Evolutionary conservation across 306 rosid species (phyloP).

Genomic region (Notholithocarpus densiflorus): DNA sequence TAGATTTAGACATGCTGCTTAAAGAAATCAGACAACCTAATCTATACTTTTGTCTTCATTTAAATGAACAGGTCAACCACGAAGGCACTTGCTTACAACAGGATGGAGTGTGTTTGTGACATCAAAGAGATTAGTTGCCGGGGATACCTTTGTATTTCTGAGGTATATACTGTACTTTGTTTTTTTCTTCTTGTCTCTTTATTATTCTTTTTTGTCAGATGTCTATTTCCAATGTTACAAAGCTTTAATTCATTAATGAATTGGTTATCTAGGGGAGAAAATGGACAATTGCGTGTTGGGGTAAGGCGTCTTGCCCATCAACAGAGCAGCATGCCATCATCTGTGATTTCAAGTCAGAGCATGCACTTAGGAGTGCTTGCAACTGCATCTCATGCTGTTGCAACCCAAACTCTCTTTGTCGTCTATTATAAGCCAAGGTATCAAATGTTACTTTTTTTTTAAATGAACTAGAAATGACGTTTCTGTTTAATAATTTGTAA

Average conservation of each 20-base stretch:
- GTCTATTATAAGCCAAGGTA: slow-evolving; percentile 94
- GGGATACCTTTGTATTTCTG: slow-evolving; percentile 88
- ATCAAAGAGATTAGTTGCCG: slow-evolving; percentile 86
- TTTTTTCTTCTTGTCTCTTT: not conserved
- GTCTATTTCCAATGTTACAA: not conserved
- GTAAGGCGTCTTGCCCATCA: slow-evolving; percentile 83
- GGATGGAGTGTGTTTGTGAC: slow-evolving; percentile 99
- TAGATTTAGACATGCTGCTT: not conserved
- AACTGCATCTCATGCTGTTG: slow-evolving; percentile 93
- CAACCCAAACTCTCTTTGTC: slow-evolving; percentile 67
- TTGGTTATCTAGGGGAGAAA: slow-evolving; percentile 55
- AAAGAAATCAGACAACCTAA: not conserved
- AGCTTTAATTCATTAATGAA: slow-evolving; percentile 20
- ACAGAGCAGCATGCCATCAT: slow-evolving; percentile 79
- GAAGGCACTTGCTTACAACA: slow-evolving; percentile 92
- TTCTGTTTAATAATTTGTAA: not conserved
- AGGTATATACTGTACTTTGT: slow-evolving; percentile 35
- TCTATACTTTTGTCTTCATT: not conserved
- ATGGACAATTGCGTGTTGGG: slow-evolving; percentile 83
- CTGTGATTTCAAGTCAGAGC: slow-evolving; percentile 92
- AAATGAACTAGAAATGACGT: not conserved
- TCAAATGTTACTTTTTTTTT: slow-evolving; percentile 8
- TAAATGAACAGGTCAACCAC: slow-evolving; percentile 78
- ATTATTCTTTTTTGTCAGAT: not conserved
- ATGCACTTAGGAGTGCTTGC: slow-evolving; percentile 98